These are phyloP conservation scores for Xanthoparmelia taractica DNA, from an alignment of 495 filamentous ascomycete species.

Conservation along the genomic window DNA sequence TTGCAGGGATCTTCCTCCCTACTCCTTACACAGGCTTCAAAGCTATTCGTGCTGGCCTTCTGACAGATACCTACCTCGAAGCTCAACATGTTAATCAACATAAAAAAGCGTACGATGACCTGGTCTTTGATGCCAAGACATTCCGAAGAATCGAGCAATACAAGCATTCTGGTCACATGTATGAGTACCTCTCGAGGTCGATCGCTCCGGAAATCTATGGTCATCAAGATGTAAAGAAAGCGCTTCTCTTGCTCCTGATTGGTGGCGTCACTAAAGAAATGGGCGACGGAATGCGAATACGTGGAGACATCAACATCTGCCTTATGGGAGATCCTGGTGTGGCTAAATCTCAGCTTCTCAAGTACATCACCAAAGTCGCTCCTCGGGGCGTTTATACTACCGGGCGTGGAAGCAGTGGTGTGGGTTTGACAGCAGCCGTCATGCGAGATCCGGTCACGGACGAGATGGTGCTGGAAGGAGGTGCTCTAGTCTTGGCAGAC, in stretches of 20 bases:
- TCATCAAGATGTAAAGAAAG: conserved; percentile 96
- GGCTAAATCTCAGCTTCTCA: conserved; percentile 93
- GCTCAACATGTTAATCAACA: conserved; percentile 89
- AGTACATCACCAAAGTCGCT: conserved; percentile 97
- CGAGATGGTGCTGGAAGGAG: conserved; percentile 97
- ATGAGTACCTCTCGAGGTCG: conserved; percentile 87
- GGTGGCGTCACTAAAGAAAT: conserved; percentile 96
- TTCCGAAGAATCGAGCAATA: conserved; percentile 74
- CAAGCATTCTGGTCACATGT: conserved; percentile 75
- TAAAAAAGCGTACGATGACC: conserved; percentile 92
- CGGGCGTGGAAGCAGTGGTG: conserved; percentile 88
- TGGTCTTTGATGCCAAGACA: conserved; percentile 67
- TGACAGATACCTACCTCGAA: conserved; percentile 96
- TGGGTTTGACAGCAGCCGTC: conserved; percentile 94
- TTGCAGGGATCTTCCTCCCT: conserved; percentile 90
- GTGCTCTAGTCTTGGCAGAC: conserved; percentile 89
- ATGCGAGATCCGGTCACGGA: conserved; percentile 98
- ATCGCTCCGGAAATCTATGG: conserved; percentile 97
- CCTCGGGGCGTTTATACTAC: conserved; percentile 97
- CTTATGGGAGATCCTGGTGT: conserved; percentile 99
- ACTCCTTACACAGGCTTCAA: conserved; percentile 97
- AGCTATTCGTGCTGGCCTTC: conserved; percentile 84
- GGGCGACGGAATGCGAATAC: conserved; percentile 96
- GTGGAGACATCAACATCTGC: conserved; percentile 97
- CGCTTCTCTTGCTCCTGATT: conserved; percentile 84